phyloP scores from a whole-genome alignment of 345 rosid genomes.

The Angophora floribunda region DNA sequence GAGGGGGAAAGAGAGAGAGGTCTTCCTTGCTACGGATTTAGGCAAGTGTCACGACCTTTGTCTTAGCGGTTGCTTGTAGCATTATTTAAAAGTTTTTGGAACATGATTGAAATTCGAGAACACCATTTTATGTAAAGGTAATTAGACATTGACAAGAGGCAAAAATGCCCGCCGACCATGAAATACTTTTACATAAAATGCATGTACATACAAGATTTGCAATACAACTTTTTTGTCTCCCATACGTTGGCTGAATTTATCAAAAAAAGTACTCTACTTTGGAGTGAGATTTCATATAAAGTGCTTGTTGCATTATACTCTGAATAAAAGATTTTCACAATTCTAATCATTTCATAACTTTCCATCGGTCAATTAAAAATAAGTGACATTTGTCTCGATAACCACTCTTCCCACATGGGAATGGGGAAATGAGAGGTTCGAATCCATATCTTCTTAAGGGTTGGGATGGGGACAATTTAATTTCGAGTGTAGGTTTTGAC shows the following conservation, averaged over 20 bases:
- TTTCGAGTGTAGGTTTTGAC: no score
- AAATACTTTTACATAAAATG: background rate
- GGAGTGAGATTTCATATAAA: background rate
- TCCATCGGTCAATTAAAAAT: background rate
- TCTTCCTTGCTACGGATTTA: background rate
- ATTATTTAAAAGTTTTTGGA: background rate
- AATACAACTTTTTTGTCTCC: background rate
- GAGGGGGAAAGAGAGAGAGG: background rate
- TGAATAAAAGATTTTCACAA: background rate
- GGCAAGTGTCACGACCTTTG: background rate
- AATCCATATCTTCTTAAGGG: no score
- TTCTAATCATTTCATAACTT: background rate
- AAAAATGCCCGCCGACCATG: background rate
- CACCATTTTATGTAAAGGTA: background rate
- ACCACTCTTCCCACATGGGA: no score
- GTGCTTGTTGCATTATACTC: background rate
- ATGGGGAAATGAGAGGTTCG: no score
- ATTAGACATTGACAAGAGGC: background rate
- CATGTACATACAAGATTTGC: background rate
- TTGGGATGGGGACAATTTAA: no score
- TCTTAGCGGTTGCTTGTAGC: background rate
- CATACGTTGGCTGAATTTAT: background rate
- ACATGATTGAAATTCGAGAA: background rate
- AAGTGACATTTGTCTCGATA: no score
- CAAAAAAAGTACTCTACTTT: no score